phyloP scores from a whole-genome alignment of 2,329 filamentous ascomycete genomes.

The Coniochaeta sp. region DNA sequence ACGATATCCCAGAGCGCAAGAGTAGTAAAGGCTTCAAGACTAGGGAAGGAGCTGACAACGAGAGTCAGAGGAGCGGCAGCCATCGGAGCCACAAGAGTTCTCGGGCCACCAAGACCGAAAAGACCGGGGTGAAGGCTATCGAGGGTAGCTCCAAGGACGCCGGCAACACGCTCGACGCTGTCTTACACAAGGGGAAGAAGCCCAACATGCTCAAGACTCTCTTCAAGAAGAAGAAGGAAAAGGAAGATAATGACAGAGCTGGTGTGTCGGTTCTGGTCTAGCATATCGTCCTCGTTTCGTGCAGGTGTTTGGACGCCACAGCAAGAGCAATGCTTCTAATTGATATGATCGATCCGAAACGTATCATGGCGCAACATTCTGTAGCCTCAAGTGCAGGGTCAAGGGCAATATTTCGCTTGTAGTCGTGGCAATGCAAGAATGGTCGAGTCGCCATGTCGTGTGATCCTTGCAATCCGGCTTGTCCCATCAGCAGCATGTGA shows the following conservation, averaged over 20 bases:
- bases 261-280: slow-evolving; percentile 12
- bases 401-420: too few relatives aligned
- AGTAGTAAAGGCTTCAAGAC: slow-evolving; percentile 18
- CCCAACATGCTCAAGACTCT: slow-evolving; percentile 50
- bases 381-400: too few relatives aligned
- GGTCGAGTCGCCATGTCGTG: too few relatives aligned
- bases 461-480: too few relatives aligned
- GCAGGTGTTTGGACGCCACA: neutral
- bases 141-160: slow-evolving; percentile 24
- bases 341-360: neutral
- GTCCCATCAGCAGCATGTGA: too few relatives aligned
- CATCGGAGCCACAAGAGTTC: slow-evolving; percentile 26
- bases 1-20: slow-evolving; percentile 15
- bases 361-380: too few relatives aligned
- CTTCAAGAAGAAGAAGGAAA: slow-evolving; percentile 50
- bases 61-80: slow-evolving; percentile 24
- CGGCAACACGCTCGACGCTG: slow-evolving; percentile 27
- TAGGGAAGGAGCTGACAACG: slow-evolving; percentile 4
- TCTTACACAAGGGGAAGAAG: slow-evolving; percentile 37
- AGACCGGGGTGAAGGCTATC: slow-evolving; percentile 20
- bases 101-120: slow-evolving; percentile 23
- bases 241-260: slow-evolving; percentile 26
- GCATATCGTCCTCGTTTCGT: neutral
- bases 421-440: too few relatives aligned
- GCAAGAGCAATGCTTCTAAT: neutral